Percentiles rank a stretch among this genome's conserved stretches.
Evolutionary conservation across 805 yeast species (phyloP).

Genomic region (Ogataea degrootiae): DNA sequence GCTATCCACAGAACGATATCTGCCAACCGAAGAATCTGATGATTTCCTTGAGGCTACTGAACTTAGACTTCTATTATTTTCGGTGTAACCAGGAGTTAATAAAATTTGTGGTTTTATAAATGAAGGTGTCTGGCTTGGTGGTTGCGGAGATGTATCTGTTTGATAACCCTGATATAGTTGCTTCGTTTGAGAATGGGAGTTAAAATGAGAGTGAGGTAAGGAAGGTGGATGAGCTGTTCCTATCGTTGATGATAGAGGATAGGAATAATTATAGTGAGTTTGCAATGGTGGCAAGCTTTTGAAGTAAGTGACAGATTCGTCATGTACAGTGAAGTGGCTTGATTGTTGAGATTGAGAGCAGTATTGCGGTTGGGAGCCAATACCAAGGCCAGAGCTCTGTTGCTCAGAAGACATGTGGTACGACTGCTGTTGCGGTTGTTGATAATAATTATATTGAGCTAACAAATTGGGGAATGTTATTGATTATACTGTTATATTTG

Average conservation of each 20-base stretch:
- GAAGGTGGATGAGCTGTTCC: background rate
- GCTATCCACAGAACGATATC: background rate
- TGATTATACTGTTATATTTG: no score
- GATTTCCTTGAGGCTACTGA: slow-evolving; percentile 1
- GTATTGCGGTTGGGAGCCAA: background rate
- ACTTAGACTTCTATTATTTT: background rate
- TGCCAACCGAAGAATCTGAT: background rate
- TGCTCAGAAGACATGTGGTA: no score
- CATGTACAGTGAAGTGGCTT: background rate
- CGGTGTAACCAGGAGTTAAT: background rate
- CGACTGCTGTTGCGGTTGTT: no score
- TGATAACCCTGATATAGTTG: background rate
- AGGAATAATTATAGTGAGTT: background rate
- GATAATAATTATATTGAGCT: no score
- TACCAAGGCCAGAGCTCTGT: no score
- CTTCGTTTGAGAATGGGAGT: background rate
- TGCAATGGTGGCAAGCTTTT: slow-evolving; percentile 1
- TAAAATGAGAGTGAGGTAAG: background rate
- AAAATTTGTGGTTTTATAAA: background rate
- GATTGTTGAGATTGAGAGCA: slow-evolving; percentile 4
- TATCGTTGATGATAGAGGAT: background rate
- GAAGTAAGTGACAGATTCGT: background rate
- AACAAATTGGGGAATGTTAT: no score
- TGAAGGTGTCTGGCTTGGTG: background rate
- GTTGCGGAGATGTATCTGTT: background rate